Evolutionary conservation across 805 yeast species (phyloP).

Genomic region (Sugiyamaella mastotermitis): DNA sequence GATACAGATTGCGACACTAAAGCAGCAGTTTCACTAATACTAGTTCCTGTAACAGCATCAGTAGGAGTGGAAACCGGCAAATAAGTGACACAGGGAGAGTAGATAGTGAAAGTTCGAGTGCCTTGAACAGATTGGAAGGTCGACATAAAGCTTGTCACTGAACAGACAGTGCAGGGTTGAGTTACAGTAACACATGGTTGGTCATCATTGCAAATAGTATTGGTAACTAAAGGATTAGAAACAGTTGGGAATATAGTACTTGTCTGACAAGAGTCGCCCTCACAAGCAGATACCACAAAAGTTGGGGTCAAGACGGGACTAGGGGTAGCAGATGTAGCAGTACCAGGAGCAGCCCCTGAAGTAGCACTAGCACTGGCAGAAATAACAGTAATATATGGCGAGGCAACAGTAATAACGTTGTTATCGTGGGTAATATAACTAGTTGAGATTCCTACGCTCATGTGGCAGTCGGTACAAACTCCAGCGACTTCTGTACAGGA

Average conservation of each 20-base stretch:
- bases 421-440: too few relatives aligned
- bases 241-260: constrained; percentile 8
- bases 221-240: constrained; percentile 12
- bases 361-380: not conserved
- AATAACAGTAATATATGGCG: too few relatives aligned
- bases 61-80: constrained; percentile 4
- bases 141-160: constrained; percentile 5
- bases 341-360: constrained; percentile 2
- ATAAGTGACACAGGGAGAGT: constrained; percentile 16
- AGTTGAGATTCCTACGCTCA: too few relatives aligned
- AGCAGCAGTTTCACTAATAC: not conserved
- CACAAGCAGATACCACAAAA: too few relatives aligned
- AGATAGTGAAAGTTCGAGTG: constrained; percentile 14
- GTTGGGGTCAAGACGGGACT: too few relatives aligned
- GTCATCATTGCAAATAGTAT: constrained; percentile 9
- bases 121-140: constrained; percentile 14
- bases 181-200: constrained; percentile 10
- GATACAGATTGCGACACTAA: constrained; percentile 3
- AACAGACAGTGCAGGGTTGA: constrained; percentile 10
- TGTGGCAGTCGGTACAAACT: too few relatives aligned
- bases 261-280: too few relatives aligned
- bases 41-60: constrained; percentile 1
- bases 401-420: too few relatives aligned
- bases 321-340: constrained; percentile 1
- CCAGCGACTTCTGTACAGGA: too few relatives aligned